These are phyloP conservation scores for Hura crepitans DNA, from an alignment of 441 rosid species.

Conservation along the genomic window DNA sequence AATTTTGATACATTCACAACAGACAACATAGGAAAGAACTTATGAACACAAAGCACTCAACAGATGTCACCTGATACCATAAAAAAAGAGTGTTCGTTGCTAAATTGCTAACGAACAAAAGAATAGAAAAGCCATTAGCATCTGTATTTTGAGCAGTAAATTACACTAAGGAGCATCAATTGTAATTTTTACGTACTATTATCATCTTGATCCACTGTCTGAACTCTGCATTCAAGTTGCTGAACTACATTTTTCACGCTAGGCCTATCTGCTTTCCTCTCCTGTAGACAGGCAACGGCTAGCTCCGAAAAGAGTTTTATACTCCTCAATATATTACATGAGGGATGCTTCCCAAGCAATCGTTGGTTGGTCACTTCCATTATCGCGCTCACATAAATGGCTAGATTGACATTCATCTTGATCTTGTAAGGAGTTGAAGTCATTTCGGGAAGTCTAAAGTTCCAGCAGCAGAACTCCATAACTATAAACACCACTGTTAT, in stretches of 20 bases:
- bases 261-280: conserved; percentile 57
- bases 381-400: conserved; percentile 44
- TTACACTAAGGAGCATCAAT: not conserved
- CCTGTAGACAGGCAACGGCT: conserved; percentile 53
- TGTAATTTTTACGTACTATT: not conserved
- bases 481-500: conserved; percentile 74
- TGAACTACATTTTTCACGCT: conserved; percentile 55
- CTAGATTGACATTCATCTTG: conserved; percentile 60
- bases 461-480: conserved; percentile 63
- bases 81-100: no score
- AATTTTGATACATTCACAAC: no score
- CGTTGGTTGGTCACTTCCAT: conserved; percentile 46
- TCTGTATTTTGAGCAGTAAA: not conserved
- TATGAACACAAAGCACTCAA: no score
- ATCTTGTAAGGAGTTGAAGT: conserved; percentile 51
- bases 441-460: conserved; percentile 61
- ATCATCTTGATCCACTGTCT: conserved; percentile 21
- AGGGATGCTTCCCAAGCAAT: conserved; percentile 30
- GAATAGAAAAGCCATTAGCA: conserved; percentile 9
- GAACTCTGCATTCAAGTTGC: conserved; percentile 46
- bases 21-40: no score
- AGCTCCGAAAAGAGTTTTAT: conserved; percentile 41
- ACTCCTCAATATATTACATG: conserved; percentile 25
- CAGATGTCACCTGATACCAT: no score
- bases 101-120: not conserved